Percentiles rank a stretch among this genome's conserved stretches.
phyloP scores from a whole-genome alignment of 345 rosid genomes.

The Viola odorata region DNA sequence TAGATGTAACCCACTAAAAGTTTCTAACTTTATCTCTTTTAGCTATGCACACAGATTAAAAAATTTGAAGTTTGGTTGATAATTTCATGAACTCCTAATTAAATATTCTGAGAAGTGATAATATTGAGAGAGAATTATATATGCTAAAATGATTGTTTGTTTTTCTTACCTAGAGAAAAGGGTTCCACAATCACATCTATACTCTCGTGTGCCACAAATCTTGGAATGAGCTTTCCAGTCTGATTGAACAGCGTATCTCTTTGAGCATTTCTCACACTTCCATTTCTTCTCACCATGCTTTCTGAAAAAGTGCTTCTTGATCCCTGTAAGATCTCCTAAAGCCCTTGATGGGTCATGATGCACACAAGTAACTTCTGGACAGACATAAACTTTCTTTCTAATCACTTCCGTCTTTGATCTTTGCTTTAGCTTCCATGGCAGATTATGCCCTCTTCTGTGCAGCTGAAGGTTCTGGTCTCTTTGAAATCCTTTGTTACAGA shows the following conservation, averaged over 20 bases:
- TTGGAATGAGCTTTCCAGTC: constrained; percentile 69
- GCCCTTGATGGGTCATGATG: constrained; percentile 61
- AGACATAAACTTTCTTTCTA: constrained; percentile 47
- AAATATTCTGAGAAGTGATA: too few relatives aligned
- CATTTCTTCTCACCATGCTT: constrained; percentile 67
- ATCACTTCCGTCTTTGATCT: constrained; percentile 39
- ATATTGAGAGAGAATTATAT: background rate
- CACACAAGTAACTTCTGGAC: constrained; percentile 48
- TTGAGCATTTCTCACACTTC: constrained; percentile 60
- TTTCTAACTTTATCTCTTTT: constrained; percentile 15
- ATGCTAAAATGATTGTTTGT: background rate
- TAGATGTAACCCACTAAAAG: constrained; percentile 14
- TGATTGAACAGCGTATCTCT: constrained; percentile 57
- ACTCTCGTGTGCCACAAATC: constrained; percentile 60
- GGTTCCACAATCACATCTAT: constrained; percentile 57
- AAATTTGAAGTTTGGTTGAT: too few relatives aligned
- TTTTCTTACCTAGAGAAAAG: constrained; percentile 48
- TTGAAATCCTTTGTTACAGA: constrained; percentile 60
- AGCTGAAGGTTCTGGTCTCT: constrained; percentile 72
- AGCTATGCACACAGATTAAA: background rate
- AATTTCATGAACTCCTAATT: too few relatives aligned
- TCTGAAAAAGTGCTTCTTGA: constrained; percentile 57
- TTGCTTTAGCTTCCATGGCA: constrained; percentile 66
- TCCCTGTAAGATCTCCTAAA: constrained; percentile 62
- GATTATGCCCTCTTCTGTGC: constrained; percentile 60